Percentiles rank a stretch among this genome's conserved stretches.
These are phyloP conservation scores for Salvia rosmarinus DNA, from an alignment of 257 asterid species.

Conservation along the genomic window DNA sequence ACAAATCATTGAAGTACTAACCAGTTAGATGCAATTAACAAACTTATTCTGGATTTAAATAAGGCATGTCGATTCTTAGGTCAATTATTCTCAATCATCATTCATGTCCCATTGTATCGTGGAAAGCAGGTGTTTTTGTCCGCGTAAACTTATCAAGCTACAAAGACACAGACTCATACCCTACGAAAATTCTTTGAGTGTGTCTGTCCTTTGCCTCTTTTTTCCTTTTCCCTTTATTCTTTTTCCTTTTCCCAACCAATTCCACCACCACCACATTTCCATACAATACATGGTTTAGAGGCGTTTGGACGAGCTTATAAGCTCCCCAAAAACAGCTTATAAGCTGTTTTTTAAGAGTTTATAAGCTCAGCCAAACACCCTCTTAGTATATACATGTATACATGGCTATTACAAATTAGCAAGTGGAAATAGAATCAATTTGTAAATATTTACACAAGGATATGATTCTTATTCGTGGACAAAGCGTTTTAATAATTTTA, in stretches of 20 bases:
- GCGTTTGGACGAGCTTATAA: too few species aligned
- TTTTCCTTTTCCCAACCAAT: constrained; percentile 23
- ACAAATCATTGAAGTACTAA: neutral
- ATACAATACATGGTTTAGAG: neutral
- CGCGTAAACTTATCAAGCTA: neutral
- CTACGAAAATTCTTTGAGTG: constrained; percentile 39
- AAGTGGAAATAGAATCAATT: constrained; percentile 36
- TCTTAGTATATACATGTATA: too few species aligned
- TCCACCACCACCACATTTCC: constrained; percentile 16
- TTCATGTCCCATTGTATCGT: constrained; percentile 10
- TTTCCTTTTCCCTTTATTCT: neutral
- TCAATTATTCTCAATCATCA: constrained; percentile 17
- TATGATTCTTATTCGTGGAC: neutral
- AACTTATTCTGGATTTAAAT: neutral
- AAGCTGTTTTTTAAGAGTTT: too few species aligned
- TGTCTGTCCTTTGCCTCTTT: constrained; percentile 17
- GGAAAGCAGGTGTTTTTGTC: constrained; percentile 23
- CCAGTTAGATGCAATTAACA: constrained; percentile 14
- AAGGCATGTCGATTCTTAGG: neutral
- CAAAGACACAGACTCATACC: neutral
- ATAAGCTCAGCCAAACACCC: too few species aligned
- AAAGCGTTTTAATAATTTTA: neutral
- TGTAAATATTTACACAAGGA: neutral
- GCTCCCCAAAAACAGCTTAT: too few species aligned
- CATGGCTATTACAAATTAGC: constrained; percentile 6